phyloP scores from a whole-genome alignment of 2,329 filamentous ascomycete species.

The Diaporthe ilicicola region DNA sequence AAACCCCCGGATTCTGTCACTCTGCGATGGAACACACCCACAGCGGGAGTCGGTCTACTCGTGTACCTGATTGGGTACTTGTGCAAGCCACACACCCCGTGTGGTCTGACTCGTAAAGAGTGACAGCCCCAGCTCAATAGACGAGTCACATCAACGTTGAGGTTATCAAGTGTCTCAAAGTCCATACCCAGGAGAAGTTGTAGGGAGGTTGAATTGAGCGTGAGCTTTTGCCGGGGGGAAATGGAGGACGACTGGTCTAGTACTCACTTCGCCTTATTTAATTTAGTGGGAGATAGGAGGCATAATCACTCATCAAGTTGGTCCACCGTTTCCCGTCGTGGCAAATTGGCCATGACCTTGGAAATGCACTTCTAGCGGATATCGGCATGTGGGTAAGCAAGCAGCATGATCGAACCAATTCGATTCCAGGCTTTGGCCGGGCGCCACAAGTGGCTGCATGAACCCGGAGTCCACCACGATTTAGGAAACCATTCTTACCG shows the following conservation, averaged over 20 bases:
- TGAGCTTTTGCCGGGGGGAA: background rate
- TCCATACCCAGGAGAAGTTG: no score
- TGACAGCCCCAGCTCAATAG: background rate
- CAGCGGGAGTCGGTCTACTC: background rate
- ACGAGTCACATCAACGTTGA: background rate
- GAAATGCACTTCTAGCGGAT: background rate
- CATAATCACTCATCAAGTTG: background rate
- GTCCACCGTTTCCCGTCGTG: background rate
- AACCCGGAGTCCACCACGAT: background rate
- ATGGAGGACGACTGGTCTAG: background rate
- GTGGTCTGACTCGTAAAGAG: background rate
- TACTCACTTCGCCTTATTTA: background rate
- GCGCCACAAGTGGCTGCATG: background rate
- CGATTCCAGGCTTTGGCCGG: background rate
- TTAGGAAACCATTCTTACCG: background rate
- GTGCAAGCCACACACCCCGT: background rate
- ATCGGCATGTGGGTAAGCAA: background rate
- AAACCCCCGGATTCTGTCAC: slow-evolving; percentile 2
- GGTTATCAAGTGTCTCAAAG: no score
- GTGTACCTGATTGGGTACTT: background rate
- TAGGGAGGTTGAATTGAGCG: background rate
- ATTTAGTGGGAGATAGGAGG: background rate
- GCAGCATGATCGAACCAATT: background rate
- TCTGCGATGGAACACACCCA: background rate
- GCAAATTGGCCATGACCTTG: background rate